Evolutionary conservation across 345 rosid genomes (phyloP).

Genomic region (Isatis tinctoria): DNA sequence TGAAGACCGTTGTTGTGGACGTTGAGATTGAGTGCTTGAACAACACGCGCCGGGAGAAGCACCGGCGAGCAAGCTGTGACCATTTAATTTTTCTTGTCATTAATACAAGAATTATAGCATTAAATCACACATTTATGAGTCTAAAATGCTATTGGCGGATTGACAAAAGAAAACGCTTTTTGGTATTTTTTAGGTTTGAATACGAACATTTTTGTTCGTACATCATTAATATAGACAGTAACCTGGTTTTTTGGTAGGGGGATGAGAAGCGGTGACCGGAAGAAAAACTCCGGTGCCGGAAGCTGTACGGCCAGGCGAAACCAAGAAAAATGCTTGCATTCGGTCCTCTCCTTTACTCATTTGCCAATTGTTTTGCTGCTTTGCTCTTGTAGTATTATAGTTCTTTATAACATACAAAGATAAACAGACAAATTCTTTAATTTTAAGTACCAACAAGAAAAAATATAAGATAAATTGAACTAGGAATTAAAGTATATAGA

Average conservation of each 20-base stretch:
- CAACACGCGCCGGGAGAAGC: slow-evolving; percentile 53
- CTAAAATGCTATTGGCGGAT: background rate
- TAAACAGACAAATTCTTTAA: background rate
- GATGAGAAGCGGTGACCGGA: slow-evolving; percentile 48
- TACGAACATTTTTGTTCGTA: background rate
- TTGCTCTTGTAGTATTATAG: slow-evolving; percentile 21
- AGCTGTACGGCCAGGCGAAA: slow-evolving; percentile 47
- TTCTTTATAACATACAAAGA: slow-evolving; percentile 13
- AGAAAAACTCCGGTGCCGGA: slow-evolving; percentile 90
- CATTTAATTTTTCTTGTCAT: background rate
- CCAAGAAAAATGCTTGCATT: slow-evolving; percentile 81
- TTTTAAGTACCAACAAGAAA: background rate
- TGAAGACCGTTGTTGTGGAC: slow-evolving; percentile 41
- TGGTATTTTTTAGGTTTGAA: background rate
- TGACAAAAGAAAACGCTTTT: too few relatives aligned
- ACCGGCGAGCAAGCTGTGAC: slow-evolving; percentile 52
- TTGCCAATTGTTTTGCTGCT: slow-evolving; percentile 30
- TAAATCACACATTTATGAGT: background rate
- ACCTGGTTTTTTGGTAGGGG: slow-evolving; percentile 55
- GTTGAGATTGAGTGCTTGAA: slow-evolving; percentile 54
- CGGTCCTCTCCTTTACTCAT: slow-evolving; percentile 42
- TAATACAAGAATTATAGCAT: background rate
- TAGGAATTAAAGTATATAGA: background rate
- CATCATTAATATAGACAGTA: background rate
- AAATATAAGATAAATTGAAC: too few relatives aligned